Evolutionary conservation across 306 rosid genomes (phyloP).

Genomic region (Prunus salicina): DNA sequence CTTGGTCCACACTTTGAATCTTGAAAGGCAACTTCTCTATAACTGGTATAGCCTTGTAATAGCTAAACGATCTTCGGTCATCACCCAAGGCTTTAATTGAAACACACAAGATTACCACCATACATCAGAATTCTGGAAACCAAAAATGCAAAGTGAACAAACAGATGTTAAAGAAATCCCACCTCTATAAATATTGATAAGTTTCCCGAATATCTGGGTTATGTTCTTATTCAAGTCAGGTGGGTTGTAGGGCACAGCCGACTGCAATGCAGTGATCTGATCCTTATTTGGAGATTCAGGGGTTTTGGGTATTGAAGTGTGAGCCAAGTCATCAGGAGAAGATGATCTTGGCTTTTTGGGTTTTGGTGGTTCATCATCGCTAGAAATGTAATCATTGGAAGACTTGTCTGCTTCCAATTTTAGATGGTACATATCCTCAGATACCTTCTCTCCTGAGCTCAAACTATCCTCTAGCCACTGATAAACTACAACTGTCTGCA

Average conservation of each 20-base stretch:
- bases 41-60: slow-evolving; percentile 76
- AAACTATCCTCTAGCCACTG: slow-evolving; percentile 89
- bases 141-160: slow-evolving; percentile 8
- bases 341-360: slow-evolving; percentile 48
- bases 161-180: slow-evolving; percentile 8
- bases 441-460: slow-evolving; percentile 63
- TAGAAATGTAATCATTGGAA: slow-evolving; percentile 19
- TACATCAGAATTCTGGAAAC: slow-evolving; percentile 3
- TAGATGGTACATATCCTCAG: slow-evolving; percentile 58
- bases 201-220: slow-evolving; percentile 82
- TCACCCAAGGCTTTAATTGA: slow-evolving; percentile 77
- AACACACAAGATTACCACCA: slow-evolving; percentile 28
- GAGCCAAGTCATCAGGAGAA: slow-evolving; percentile 28
- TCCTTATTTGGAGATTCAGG: slow-evolving; percentile 39
- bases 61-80: slow-evolving; percentile 92
- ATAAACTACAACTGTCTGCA: slow-evolving; percentile 59
- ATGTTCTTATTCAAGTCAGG: slow-evolving; percentile 78
- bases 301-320: slow-evolving; percentile 19
- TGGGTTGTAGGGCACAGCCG: slow-evolving; percentile 59
- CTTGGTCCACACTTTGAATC: slow-evolving; percentile 70
- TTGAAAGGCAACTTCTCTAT: slow-evolving; percentile 82
- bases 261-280: slow-evolving; percentile 32
- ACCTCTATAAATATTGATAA: slow-evolving; percentile 88
- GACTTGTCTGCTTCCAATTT: slow-evolving; percentile 38
- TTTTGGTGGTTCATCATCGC: slow-evolving; percentile 32